Base-by-base conservation (phyloP, 441 rosid genomes). In the Jatropha podagrica region DNA sequence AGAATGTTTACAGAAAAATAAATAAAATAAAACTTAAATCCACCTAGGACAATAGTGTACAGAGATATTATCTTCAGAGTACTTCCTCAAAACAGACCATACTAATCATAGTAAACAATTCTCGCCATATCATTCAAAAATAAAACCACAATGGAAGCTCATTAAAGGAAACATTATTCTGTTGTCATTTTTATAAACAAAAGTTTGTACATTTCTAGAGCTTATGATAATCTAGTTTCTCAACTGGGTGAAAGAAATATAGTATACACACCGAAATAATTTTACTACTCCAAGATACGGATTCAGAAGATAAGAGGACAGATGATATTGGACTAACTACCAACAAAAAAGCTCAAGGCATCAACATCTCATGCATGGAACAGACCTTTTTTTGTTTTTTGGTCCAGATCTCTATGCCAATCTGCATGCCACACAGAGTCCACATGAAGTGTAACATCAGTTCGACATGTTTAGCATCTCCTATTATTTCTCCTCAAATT, bases 401-500 rank as follows among this genome's bases (percentile, higher is more conserved):
- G 46, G 17, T 15, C 65, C 27, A 10, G 4, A 32, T 32, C 42
- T 49, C 8, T 5, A 51, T 0, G 32, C 13, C 32, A 7, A 51
- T 52, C 18, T 20, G 4, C 65, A 71, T 59, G 38, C 38, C 40
- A 12, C 41, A 65, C 51, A 40, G 52, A 40, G 48, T 41, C 52
- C 52, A 42, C 65, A 7, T 1, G 32, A 48, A 13, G 40, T 68
- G 44, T 27, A 46, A 7, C 59, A 20, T 20, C 37, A 49, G 4
- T 23, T 46, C 5, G 14, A 2, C 4, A 37, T 26, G 18, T 9
- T 72, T 4, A 51, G 54, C 68, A 64, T 55, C 73, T n/a, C 52
- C 61, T 1, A 38, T 94, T 83, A 90, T 80, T 86, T 95, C 84
- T 95, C 99, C 85, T 95, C 99, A 66, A 92, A 89, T 37, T 95